Percentiles rank a stretch among this genome's conserved stretches.
Evolutionary conservation across 2,329 filamentous ascomycete genomes (phyloP).

Genomic region (Gaeumannomyces sp.): DNA sequence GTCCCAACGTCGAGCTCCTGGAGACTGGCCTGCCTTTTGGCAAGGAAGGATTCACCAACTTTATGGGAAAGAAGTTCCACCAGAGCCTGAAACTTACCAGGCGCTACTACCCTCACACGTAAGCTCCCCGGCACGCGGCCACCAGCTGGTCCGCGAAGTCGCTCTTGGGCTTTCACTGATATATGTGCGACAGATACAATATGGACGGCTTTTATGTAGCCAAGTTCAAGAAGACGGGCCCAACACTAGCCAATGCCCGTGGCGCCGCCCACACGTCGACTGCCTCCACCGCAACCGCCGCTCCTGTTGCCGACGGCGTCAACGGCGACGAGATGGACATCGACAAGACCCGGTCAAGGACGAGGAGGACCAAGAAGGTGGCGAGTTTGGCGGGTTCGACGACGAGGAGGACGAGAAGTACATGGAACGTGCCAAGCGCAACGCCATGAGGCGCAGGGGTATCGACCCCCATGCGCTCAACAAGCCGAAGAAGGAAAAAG

Average conservation of each 20-base stretch:
- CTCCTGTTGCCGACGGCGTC: conserved; percentile 14
- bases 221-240: conserved; percentile 90
- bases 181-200: conserved; percentile 15
- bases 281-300: conserved; percentile 14
- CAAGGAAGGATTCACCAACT: conserved; percentile 85
- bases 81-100: conserved; percentile 74
- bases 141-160: not conserved
- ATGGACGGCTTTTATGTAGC: conserved; percentile 95
- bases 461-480: conserved; percentile 60
- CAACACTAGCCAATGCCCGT: conserved; percentile 56
- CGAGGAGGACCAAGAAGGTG: conserved; percentile 39
- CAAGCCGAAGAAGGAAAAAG: conserved; percentile 18
- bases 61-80: conserved; percentile 88
- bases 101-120: conserved; percentile 79
- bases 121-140: not conserved
- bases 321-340: conserved; percentile 40
- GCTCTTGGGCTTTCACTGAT: not conserved
- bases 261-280: conserved; percentile 18
- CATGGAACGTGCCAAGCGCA: conserved; percentile 67
- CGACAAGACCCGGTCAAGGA: conserved; percentile 59
- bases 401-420: conserved; percentile 66
- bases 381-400: conserved; percentile 66
- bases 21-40: conserved; percentile 88
- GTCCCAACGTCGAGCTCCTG: conserved; percentile 90
- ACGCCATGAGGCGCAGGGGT: conserved; percentile 67